Conservation (phyloP, 768 basidiomycete species). For the Suillus americanus region DNA sequence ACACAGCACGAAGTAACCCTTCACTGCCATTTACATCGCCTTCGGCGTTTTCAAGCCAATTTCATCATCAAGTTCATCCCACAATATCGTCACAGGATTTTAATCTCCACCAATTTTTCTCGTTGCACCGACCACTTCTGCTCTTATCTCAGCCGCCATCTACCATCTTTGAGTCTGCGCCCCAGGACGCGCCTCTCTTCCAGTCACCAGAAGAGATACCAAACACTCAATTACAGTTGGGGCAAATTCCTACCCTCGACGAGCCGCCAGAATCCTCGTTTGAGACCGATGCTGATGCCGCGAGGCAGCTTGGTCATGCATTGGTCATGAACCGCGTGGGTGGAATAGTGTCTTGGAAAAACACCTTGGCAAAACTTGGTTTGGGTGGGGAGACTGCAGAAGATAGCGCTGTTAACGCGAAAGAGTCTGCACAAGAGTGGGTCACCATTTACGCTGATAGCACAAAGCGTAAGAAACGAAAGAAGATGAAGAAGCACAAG, state of each 20-base stretch:
- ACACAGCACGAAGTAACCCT: conserved; percentile 18
- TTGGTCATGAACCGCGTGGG: conserved; percentile 68
- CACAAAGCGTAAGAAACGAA: conserved; percentile 79
- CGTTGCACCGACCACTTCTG: conserved; percentile 76
- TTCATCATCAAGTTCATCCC: conserved; percentile 45
- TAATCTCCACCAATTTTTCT: conserved; percentile 83
- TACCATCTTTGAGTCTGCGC: conserved; percentile 46
- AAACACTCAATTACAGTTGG: conserved; percentile 26
- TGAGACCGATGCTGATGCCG: conserved; percentile 79
- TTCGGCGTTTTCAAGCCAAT: conserved; percentile 7
- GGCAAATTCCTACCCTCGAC: conserved; percentile 33
- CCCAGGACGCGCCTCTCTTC: conserved; percentile 20
- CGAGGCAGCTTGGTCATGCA: conserved; percentile 75
- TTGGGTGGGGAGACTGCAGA: conserved; percentile 51
- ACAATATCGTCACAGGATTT: conserved; percentile 64
- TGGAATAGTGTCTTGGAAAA: conserved; percentile 66
- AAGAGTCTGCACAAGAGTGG: conserved; percentile 58
- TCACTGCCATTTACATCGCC: conserved; percentile 18
- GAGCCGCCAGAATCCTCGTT: conserved; percentile 50
- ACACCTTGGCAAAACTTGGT: conserved; percentile 62
- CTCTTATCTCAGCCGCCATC: conserved; percentile 62
- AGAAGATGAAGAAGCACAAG: conserved; percentile 99
- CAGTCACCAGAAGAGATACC: conserved; percentile 19
- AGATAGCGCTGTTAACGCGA: conserved; percentile 49
- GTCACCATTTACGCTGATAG: conserved; percentile 74